Percentiles rank a stretch among this genome's conserved stretches.
Conservation (phyloP, 306 rosid species). For the Prosopis cineraria region DNA sequence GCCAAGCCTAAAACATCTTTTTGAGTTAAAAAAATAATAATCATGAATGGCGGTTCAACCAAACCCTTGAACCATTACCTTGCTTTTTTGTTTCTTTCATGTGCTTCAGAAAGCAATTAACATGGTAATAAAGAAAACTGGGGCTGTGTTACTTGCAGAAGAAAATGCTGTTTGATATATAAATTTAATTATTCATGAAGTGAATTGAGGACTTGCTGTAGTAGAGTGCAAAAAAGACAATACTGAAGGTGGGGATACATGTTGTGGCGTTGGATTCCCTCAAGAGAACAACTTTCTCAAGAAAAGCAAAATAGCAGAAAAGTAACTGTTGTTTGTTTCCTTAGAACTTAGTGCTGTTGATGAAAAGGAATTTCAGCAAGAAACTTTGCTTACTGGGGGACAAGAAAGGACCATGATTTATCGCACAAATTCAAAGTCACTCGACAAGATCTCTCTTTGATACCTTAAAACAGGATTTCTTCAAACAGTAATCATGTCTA, state of each 20-base stretch:
- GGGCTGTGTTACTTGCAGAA: background rate
- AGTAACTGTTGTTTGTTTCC: too few relatives aligned
- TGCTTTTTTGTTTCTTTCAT: background rate
- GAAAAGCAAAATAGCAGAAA: background rate
- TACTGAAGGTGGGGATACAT: background rate
- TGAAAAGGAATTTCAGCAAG: slow-evolving; percentile 26
- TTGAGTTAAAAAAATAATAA: too few relatives aligned
- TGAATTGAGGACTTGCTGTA: background rate
- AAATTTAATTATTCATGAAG: slow-evolving; percentile 3
- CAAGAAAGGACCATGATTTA: slow-evolving; percentile 17
- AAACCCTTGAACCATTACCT: too few relatives aligned
- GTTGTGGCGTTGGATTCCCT: slow-evolving; percentile 6
- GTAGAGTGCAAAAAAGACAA: background rate
- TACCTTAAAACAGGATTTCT: slow-evolving; percentile 18
- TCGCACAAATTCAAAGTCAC: slow-evolving; percentile 28
- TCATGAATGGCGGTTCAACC: too few relatives aligned
- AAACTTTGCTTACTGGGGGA: slow-evolving; percentile 23
- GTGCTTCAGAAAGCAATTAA: slow-evolving; percentile 17
- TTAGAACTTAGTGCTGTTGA: background rate
- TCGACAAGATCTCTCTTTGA: slow-evolving; percentile 7
- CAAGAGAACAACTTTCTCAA: background rate
- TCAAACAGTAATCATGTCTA: background rate
- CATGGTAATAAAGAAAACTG: background rate
- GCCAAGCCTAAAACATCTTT: too few relatives aligned
- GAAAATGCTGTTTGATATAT: background rate